Evolutionary conservation across 495 filamentous ascomycete genomes (phyloP), one percentile per base, ranked within the genome.

Genomic region (Neurospora discreta): DNA sequence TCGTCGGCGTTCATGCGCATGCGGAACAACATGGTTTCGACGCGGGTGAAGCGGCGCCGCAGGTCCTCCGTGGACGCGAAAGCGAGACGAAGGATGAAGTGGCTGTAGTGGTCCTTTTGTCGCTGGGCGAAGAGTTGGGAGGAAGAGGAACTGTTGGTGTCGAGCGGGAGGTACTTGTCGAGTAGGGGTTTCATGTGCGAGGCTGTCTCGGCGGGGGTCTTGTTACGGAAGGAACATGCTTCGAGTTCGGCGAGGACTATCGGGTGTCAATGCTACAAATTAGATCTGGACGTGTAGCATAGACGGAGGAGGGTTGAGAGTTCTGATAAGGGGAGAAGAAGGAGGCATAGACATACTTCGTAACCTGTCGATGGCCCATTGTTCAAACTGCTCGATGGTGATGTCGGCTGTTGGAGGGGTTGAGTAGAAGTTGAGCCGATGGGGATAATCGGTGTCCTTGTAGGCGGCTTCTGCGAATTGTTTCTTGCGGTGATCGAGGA

Each of bases 281-380:
- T n/a, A n/a, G n/a, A n/a, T n/a, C n/a, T n/a, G n/a, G n/a, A n/a
- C n/a, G n/a, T n/a, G n/a, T n/a, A n/a, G n/a, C n/a, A n/a, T n/a
- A n/a, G n/a, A n/a, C n/a, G n/a, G n/a, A n/a, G n/a, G n/a, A n/a
- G n/a, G n/a, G n/a, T n/a, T n/a, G n/a, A n/a, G n/a, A n/a, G n/a
- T n/a, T n/a, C n/a, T n/a, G n/a, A n/a, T n/a, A n/a, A n/a, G n/a
- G n/a, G n/a, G n/a, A n/a, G n/a, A n/a, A n/a, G n/a, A n/a, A n/a
- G n/a, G n/a, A n/a, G n/a, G n/a, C n/a, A n/a, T n/a, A n/a, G n/a
- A n/a, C n/a, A 38, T 38, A 38, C 93, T 84, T 75, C 91, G 90
- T 72, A 99, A 76, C 68, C 96, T 87, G 77, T 96, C 90, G 76
- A 99, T 98, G n/a, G 95, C 96, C 96, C 96, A 99, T 87, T 97